Conservation (phyloP, 176 grass and related monocot genomes). For the Coix lacrymajobi region DNA sequence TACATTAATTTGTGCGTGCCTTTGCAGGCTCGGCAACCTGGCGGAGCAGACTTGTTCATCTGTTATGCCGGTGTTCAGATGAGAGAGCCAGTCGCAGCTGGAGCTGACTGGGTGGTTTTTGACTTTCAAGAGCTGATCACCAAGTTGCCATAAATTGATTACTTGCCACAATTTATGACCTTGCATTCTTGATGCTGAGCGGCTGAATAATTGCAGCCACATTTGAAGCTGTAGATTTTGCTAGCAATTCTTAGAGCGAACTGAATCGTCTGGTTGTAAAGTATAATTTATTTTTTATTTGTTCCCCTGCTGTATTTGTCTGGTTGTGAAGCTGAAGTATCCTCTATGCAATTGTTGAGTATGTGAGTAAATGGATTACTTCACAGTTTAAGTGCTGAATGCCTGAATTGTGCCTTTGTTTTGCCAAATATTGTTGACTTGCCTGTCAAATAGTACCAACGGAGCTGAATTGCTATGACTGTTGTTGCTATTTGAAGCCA, state of each 20-base stretch:
- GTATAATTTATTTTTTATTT: background rate
- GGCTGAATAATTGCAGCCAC: background rate
- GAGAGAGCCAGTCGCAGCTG: constrained; percentile 63
- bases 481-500: background rate
- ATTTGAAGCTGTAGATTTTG: background rate
- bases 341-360: background rate
- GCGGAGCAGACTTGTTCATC: constrained; percentile 76
- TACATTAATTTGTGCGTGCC: background rate
- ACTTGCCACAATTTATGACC: background rate
- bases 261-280: constrained; percentile 16
- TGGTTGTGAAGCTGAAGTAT: background rate
- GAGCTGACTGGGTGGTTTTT: constrained; percentile 77
- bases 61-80: constrained; percentile 86
- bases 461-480: background rate
- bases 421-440: background rate
- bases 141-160: constrained; percentile 37
- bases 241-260: background rate
- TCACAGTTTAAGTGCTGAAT: background rate
- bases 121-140: constrained; percentile 70
- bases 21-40: constrained; percentile 67
- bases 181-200: background rate
- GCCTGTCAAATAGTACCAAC: background rate
- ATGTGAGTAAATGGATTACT: background rate
- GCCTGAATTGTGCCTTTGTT: background rate
- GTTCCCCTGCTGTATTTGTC: background rate